Percentiles rank a stretch among this genome's conserved stretches.
Evolutionary conservation across 2,329 filamentous ascomycete species (phyloP).

Genomic region (Colletotrichum tanaceti): DNA sequence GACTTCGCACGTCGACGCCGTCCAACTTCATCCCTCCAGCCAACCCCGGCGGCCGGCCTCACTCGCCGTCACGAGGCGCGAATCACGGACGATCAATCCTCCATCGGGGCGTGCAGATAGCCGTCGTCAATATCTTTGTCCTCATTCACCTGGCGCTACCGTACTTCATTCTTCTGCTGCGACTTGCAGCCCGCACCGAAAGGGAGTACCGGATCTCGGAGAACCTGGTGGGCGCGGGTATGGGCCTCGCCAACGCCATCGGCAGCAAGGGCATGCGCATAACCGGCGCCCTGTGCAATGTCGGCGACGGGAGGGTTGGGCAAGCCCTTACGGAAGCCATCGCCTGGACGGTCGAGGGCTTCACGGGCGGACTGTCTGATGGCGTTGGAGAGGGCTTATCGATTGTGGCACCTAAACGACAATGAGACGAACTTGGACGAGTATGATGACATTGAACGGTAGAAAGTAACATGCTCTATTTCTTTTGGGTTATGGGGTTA

Average conservation of each 20-base stretch:
- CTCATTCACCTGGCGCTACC: constrained; percentile 70
- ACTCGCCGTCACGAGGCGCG: constrained; percentile 43
- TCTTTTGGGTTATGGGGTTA: constrained; percentile 13
- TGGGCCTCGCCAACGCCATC: constrained; percentile 64
- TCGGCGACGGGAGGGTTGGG: constrained; percentile 74
- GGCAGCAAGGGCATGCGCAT: constrained; percentile 64
- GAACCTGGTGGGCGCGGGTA: constrained; percentile 62
- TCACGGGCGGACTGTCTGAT: constrained; percentile 75
- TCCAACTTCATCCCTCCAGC: constrained; percentile 42
- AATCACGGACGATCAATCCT: constrained; percentile 58
- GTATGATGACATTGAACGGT: not conserved
- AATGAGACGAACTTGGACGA: constrained; percentile 10
- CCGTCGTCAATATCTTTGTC: constrained; percentile 69
- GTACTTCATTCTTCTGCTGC: constrained; percentile 66
- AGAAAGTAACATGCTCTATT: constrained; percentile 2
- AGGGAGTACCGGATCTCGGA: constrained; percentile 74
- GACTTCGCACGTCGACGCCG: constrained; percentile 64
- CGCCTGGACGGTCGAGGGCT: constrained; percentile 71
- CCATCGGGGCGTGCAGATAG: constrained; percentile 67
- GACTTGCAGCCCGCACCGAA: constrained; percentile 70
- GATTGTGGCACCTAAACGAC: constrained; percentile 34
- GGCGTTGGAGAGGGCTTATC: constrained; percentile 60
- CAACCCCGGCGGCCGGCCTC: constrained; percentile 42
- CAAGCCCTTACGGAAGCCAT: constrained; percentile 66
- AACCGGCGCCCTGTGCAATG: constrained; percentile 65